phyloP scores from a whole-genome alignment of 805 yeast genomes.

The Trichomonascus vanleenenianus region DNA sequence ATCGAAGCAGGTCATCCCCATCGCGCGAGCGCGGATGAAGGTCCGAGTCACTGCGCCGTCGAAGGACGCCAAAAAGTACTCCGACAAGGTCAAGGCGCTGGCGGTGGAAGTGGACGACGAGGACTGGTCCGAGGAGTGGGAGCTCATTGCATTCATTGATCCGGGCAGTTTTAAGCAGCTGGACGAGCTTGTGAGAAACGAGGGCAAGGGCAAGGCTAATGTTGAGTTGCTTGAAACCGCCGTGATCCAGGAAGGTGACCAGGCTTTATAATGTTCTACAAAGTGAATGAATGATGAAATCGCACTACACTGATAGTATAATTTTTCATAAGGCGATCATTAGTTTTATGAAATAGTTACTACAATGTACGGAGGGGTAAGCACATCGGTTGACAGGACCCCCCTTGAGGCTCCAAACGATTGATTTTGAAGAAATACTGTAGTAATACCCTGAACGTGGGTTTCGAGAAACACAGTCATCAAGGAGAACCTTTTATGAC shows the following conservation, averaged over 20 bases:
- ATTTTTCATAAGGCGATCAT: too few species aligned
- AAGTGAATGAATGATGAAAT: too few species aligned
- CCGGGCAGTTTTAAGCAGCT: constrained; percentile 75
- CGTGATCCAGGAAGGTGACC: constrained; percentile 36
- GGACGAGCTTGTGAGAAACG: constrained; percentile 50
- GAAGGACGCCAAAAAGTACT: constrained; percentile 42
- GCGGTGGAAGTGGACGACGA: constrained; percentile 38
- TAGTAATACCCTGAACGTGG: too few species aligned
- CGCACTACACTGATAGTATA: too few species aligned
- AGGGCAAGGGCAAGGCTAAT: constrained; percentile 49
- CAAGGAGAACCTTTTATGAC: too few species aligned
- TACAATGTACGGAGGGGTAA: too few species aligned
- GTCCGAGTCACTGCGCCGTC: constrained; percentile 54
- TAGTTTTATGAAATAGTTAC: too few species aligned
- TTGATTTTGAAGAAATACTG: too few species aligned
- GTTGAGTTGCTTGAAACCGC: constrained; percentile 87
- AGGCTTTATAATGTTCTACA: background rate
- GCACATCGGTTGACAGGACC: too few species aligned
- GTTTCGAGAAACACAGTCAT: too few species aligned
- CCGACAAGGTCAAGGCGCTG: constrained; percentile 36
- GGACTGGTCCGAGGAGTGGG: constrained; percentile 39
- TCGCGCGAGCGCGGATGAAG: constrained; percentile 91
- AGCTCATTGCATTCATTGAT: constrained; percentile 64
- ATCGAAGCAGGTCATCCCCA: constrained; percentile 77
- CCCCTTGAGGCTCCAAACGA: too few species aligned